Base-by-base conservation (phyloP, 306 rosid genomes). In the Mimosa bimucronata region DNA sequence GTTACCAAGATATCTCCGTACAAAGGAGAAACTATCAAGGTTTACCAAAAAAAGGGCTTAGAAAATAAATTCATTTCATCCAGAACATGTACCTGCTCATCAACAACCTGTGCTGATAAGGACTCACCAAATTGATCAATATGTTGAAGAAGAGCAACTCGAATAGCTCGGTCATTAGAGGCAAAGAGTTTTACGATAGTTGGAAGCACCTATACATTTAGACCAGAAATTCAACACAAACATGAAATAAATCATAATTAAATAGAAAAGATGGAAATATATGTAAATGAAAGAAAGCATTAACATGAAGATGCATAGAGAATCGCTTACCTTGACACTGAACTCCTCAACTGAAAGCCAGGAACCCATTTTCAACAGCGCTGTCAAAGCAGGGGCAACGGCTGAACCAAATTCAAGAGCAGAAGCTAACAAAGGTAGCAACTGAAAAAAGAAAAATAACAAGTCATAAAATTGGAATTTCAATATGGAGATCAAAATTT, bases 361-460 rank as follows among this genome's bases (percentile, higher is more conserved):
- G 64, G 98, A 93, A 79, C 97, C 94, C 98, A 96, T 90, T 91
- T 93, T 96, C 88, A 96, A 86, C 84, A 96, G 81, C 71, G 99
- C 99, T 37, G 94, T 91, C 92, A 96, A 84, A 80, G 99, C 99
- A 40, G 97, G 98, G 75, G 98, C 97, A 87, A 92, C 93, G 81
- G 98, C 98, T 88, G 99, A 93, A 88, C 98, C 98, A 90, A 91
- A 96, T 89, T 96, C 99, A 85, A 96, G 98, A 84, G 97, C 86
- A 85, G 99, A 96, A 88, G 97, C 98, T 88, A 96, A 88, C 84
- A 93, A 87, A 85, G 99, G 99, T 86, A 96, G 92, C 78, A 96
- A 89, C 99, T 96, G 97, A 78, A 86, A 40, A 81, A 70, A 85
- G 62, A 80, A 84, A 85, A 82, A 82, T 16, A 65, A 76, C 11